Conservation (phyloP, 768 basidiomycete species). For the Xerocomus brunneocitrinus region DNA sequence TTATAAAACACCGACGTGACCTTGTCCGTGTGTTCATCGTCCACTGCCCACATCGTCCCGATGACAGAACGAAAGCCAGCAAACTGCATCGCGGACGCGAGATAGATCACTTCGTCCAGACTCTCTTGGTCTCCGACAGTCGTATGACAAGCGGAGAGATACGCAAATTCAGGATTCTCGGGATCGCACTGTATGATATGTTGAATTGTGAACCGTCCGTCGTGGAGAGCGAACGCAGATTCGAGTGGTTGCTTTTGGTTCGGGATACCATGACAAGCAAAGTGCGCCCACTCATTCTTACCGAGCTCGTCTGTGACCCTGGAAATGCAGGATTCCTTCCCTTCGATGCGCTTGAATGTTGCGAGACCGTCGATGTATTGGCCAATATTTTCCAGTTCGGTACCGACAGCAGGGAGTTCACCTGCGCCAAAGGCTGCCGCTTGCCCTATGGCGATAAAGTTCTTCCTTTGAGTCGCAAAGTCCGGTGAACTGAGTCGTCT, state of each 20-base stretch:
- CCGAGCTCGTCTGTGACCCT: neutral
- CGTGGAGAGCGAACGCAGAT: no score
- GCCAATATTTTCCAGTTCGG: neutral
- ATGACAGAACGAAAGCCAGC: neutral
- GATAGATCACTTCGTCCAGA: neutral
- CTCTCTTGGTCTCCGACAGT: neutral
- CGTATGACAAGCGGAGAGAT: neutral
- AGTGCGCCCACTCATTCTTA: neutral
- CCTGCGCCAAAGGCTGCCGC: neutral
- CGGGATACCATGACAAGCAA: no score
- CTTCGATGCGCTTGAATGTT: neutral
- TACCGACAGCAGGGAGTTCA: neutral
- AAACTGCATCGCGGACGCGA: neutral
- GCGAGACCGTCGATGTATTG: neutral
- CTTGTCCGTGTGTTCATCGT: neutral
- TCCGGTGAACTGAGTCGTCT: neutral
- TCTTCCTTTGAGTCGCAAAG: neutral
- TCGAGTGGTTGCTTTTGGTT: no score
- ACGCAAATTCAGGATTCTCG: neutral
- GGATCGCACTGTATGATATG: neutral
- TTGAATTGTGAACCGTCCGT: neutral
- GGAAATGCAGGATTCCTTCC: neutral
- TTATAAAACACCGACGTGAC: neutral
- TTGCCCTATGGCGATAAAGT: neutral
- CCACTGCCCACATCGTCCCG: neutral